Evolutionary conservation across 257 asterid genomes (phyloP), one percentile per base, ranked within the genome.

Genomic region (Thymus quinquecostatus): DNA sequence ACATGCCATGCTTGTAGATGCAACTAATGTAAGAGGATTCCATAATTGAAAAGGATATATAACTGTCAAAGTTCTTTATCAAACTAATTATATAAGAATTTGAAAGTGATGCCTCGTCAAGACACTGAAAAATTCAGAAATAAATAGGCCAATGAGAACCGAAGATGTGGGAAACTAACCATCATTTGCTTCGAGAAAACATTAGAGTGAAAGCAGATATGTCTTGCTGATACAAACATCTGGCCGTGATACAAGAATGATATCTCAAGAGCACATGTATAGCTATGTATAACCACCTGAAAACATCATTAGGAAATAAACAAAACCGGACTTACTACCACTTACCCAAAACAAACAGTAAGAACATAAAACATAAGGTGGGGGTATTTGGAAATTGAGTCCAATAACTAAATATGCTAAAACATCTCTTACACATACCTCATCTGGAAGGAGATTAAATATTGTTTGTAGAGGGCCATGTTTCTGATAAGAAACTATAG

Each of bases 201-300:
- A 63, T 89, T 91, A 66, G 99, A 91, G 80, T 88, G 93, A 85
- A 94, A 94, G 89, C 99, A 94, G 79, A 94, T 81, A 85, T 90
- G 90, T 88, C 92, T 81, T 13, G 93, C 82, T 36, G 98, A 94
- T 76, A 91, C 86, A 75, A 86, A 94, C 86, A 94, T 79, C 70
- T 98, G 92, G 40, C 98, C 99, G 32, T 91, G 99, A 78, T 91
- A 91, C 79, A 94, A 82, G 79, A 94, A 88, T 70, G 98, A 91
- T 79, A 96, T 85, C 88, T 94, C 98, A 2, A 94, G 90, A 43
- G 99, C 97, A 68, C 99, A 94, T 60, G 99, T 89, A 83, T 89
- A 94, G 87, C 93, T 94, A 81, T 92, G 92, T 78, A 86, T 86
- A 68, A 84, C 90, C 80, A 87, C 93, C 99, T 94, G 92, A 70